Base-by-base conservation (phyloP, 306 rosid genomes). In the Datisca glomerata region DNA sequence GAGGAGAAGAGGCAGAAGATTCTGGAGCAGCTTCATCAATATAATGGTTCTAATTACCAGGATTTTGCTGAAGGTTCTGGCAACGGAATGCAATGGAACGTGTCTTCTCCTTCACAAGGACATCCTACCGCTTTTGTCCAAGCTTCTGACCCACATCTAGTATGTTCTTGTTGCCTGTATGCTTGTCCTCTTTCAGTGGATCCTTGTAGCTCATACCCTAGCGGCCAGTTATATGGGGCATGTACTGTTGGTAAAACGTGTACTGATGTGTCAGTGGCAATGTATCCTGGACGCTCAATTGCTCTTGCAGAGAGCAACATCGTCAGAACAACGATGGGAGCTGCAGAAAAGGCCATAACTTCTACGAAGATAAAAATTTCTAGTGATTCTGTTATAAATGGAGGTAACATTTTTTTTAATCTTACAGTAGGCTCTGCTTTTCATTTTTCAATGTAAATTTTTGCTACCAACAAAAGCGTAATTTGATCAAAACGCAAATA, bases 1-100 rank as follows among this genome's bases (percentile, higher is more conserved):
- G 94, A 81, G 74, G 87, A 79, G 68, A 71, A 79, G 58, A 74
- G 81, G 65, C 70, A 64, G 57, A 76, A 73, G 67, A 61, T 79
- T 57, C 61, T 69, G 53, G 85, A 76, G 55, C 85, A 74, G 60
- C 76, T 86, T 67, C 64, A 79, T 66, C 87, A 69, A 46, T 79
- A 28, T 43, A 68, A 78, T 50, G 64, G 62, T 69, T n/a, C n/a
- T n/a, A 71, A 79, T 56, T 57, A 73, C 55, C 85, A 71, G 61
- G 47, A 59, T 59, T 41, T 36, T 12, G 51, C 56, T 16, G 65
- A 63, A 45, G 78, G 47, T 43, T 41, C 61, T 29, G 49, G 63
- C 23, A 24, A 61, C 12, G 76, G 55, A 46, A 60, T 39, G 18
- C 64, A 55, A 18, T 44, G 67, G 63, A 51, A 44, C 25, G 37